phyloP scores from a whole-genome alignment of 2,329 filamentous ascomycete genomes.

The Fusarium nisikadoi region DNA sequence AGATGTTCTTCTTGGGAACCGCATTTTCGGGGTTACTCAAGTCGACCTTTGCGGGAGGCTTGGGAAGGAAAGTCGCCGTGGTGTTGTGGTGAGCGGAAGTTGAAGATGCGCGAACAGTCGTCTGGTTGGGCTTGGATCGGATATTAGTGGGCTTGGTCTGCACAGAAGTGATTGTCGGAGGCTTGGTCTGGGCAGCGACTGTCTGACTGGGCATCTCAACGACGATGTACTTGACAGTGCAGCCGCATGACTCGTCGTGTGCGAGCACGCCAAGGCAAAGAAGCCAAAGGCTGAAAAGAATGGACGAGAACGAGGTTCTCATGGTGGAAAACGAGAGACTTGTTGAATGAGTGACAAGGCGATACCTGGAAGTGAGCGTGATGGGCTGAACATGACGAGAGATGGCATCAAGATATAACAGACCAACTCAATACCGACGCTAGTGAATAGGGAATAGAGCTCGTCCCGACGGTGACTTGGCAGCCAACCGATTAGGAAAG shows the following conservation, averaged over 20 bases:
- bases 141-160: not conserved
- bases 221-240: conserved; percentile 17
- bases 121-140: conserved; percentile 1
- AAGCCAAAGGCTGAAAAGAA: conserved; percentile 22
- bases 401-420: conserved; percentile 4
- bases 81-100: conserved; percentile 5
- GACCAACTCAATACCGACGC: not conserved
- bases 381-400: not conserved
- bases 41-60: not conserved
- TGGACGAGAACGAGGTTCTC: conserved; percentile 24
- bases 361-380: not conserved
- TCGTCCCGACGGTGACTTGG: conserved; percentile 16
- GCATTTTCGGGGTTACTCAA: conserved; percentile 7
- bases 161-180: not conserved
- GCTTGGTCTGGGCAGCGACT: not conserved
- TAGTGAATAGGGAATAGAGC: conserved; percentile 5
- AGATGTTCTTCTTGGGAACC: conserved; percentile 6
- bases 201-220: conserved; percentile 11
- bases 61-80: conserved; percentile 10
- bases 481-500: conserved; percentile 2
- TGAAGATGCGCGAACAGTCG: not conserved
- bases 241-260: conserved; percentile 14
- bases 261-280: not conserved
- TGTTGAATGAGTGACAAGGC: conserved; percentile 13
- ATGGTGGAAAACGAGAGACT: not conserved